Base-by-base conservation (phyloP, 129 eudicot species). In the Flaveria brownii region DNA sequence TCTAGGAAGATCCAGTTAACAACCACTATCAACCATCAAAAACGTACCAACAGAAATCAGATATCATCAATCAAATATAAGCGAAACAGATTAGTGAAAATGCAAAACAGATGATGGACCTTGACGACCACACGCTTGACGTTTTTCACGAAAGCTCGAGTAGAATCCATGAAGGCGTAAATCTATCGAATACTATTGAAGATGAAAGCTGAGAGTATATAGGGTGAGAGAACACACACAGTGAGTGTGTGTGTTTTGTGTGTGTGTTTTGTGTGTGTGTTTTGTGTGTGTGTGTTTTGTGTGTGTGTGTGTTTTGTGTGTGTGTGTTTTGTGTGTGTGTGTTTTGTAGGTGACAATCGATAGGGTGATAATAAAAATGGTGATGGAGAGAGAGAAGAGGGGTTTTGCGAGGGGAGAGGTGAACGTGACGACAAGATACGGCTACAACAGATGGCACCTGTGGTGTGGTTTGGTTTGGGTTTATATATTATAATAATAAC, bases 41-140 rank as follows among this genome's bases (percentile, higher is more conserved):
- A 8, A 64, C 46, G 41, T 30, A 65, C 20, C 0, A 8, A 55
- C 28, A 36, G 15, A n/a, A 57, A 42, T 14, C n/a, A 54, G 47
- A 62, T 12, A 47, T 57, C 3, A 71, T 50, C 1, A 1, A 45
- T 4, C 43, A 10, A 2, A 20, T n/a, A 18, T 4, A n/a, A 49
- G 13, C 6, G 61, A 11, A 20, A 20, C 22, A 20, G 22, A 20
- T 20, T 20, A 20, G 22, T 20, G 22, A 20, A 18, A 25, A 67
- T 68, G 43, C 12, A 30, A 55, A 18, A 41, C 9, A 26, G 66
- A 63, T 52, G 25, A 25, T 18, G 30, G 77, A 90, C 96, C 96
- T 90, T 90, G 70, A 90, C 86, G 75, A 91, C 93, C 17, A 91
- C 97, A 54, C 97, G 93, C 77, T 83, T 91, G 72, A 91, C 97